Evolutionary conservation across 2,329 filamentous ascomycete genomes (phyloP), one percentile per base, ranked within the genome.

Genomic region (Eutypa lata): DNA sequence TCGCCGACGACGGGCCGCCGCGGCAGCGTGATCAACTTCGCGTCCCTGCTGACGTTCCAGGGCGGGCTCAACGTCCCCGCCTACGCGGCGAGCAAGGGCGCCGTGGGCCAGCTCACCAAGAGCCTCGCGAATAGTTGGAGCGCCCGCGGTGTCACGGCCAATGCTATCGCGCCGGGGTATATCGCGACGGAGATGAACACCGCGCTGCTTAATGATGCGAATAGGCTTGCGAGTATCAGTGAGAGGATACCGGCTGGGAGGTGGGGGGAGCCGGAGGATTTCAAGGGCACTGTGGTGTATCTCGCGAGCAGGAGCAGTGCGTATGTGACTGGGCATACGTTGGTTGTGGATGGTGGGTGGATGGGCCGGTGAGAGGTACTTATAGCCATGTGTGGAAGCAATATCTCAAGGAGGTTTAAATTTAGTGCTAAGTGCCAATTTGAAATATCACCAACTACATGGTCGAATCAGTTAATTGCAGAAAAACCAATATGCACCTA

Each of bases 101-200:
- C 89, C 7, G 85, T 96, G 0, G 88, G 86, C 6, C 91, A 96
- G 73, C 71, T 95, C 56, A 94, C 90, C 50, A 95, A 94, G 74
- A 87, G 88, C 26, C 78, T 96, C 53, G 85, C 86, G 47, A 96
- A 96, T 67, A 90, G 96, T 75, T 96, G 91, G 91, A 84, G 87
- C 0, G 70, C 76, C 28, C 80, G 84, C 64, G 90, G 91, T 5
- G 81, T 96, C 58, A 89, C 82, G 1, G 91, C 96, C 50, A 96
- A 96, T 70, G 89, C 88, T 21, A 90, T 96, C 67, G 91, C 91
- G 2, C 91, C 91, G 0, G 91, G 91, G 0, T 96, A 96, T 71
- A 89, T 96, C 61, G 88, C 83, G 47, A 96, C 91, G n/a, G 91
- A 96, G 56, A 96, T 96, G 92, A 96, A 96, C 70, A 81, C 80